phyloP scores from a whole-genome alignment of 116 monocot genomes.

The Dioscorea cayenensis region DNA sequence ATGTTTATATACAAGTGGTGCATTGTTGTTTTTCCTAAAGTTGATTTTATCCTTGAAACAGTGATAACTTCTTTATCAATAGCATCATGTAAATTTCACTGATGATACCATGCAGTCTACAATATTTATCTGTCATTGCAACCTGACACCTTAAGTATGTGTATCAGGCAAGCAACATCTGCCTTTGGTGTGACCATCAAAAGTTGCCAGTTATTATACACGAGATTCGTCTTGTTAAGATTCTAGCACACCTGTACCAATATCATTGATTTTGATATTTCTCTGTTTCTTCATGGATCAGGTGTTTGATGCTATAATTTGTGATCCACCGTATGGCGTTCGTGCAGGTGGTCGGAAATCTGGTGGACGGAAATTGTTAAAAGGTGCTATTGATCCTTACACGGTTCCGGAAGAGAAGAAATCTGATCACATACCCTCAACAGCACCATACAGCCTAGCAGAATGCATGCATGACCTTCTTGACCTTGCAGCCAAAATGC shows the following conservation, averaged over 20 bases:
- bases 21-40: too few species aligned
- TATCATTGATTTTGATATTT: background rate
- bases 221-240: background rate
- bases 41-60: too few species aligned
- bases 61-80: too few species aligned
- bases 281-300: constrained; percentile 4
- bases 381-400: constrained; percentile 69
- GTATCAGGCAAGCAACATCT: too few species aligned
- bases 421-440: constrained; percentile 85
- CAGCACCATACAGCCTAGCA: constrained; percentile 75
- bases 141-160: too few species aligned
- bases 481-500: constrained; percentile 81
- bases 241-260: background rate
- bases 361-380: constrained; percentile 83
- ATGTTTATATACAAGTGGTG: too few species aligned
- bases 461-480: constrained; percentile 95
- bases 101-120: too few species aligned
- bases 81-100: too few species aligned
- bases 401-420: constrained; percentile 88
- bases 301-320: constrained; percentile 96
- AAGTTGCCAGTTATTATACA: background rate
- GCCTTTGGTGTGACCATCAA: background rate
- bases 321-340: constrained; percentile 96
- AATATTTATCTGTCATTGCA: too few species aligned
- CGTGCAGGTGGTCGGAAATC: constrained; percentile 98